Evolutionary conservation across 768 basidiomycete species (phyloP).

Genomic region (Leccinum imitatum): DNA sequence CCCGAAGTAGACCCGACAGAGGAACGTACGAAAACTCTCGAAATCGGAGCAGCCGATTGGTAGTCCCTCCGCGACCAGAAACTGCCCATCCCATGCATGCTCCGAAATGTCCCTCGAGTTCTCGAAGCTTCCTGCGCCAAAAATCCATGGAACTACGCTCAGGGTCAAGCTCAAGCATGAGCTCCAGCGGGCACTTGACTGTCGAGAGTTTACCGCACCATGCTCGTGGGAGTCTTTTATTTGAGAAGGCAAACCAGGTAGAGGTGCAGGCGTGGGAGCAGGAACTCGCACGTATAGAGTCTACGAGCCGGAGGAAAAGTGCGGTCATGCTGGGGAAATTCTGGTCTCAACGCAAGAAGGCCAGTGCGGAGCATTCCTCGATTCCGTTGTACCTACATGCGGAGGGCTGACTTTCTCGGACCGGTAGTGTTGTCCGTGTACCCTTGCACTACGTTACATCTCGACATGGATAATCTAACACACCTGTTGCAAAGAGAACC

Average conservation of each 20-base stretch:
- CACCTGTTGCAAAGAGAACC: slow-evolving; percentile 10
- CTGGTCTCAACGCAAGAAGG: slow-evolving; percentile 29
- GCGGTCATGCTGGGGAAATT: slow-evolving; percentile 36
- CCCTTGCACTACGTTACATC: slow-evolving; percentile 12
- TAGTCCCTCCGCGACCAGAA: slow-evolving; percentile 26
- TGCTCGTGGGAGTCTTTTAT: slow-evolving; percentile 18
- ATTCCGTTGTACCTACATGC: slow-evolving; percentile 24
- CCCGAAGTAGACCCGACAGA: slow-evolving; percentile 42
- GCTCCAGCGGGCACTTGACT: slow-evolving; percentile 48
- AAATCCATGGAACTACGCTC: slow-evolving; percentile 30
- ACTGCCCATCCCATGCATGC: slow-evolving; percentile 24
- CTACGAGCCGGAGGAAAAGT: slow-evolving; percentile 49
- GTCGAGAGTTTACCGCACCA: slow-evolving; percentile 20
- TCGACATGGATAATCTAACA: slow-evolving; percentile 7
- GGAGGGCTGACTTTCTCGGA: slow-evolving; percentile 19
- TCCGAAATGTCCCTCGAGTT: slow-evolving; percentile 11
- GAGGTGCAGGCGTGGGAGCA: slow-evolving; percentile 73
- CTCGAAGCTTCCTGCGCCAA: slow-evolving; percentile 21
- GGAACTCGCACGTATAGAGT: slow-evolving; percentile 71
- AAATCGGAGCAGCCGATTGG: slow-evolving; percentile 15
- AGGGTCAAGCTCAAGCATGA: slow-evolving; percentile 33
- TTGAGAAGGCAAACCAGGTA: slow-evolving; percentile 31
- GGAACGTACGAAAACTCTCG: slow-evolving; percentile 13
- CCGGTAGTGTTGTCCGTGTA: slow-evolving; percentile 2
- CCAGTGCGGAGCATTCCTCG: slow-evolving; percentile 20